A percentile compares a stretch with the other conserved stretches of the same genome.
These are phyloP conservation scores for Cladosporium velox DNA, from an alignment of 2,329 filamentous ascomycete genomes.

Conservation along the genomic window DNA sequence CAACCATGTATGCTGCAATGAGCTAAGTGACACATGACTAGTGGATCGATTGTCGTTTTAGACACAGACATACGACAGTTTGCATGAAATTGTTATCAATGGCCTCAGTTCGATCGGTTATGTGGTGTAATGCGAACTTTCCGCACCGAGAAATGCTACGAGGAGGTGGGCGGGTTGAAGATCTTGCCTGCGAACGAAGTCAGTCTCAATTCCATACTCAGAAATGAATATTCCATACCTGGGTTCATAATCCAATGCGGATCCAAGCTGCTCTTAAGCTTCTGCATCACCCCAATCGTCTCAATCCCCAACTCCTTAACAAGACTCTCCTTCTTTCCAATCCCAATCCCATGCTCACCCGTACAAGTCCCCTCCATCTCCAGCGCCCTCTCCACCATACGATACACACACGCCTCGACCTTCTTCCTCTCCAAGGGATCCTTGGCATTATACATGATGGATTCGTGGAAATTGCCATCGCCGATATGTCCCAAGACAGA, in stretches of 20 bases:
- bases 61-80: no score
- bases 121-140: neutral
- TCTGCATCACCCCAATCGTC: slow-evolving; percentile 81
- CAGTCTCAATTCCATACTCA: neutral
- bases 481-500: slow-evolving; percentile 88
- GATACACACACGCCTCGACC: slow-evolving; percentile 78
- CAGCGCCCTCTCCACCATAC: slow-evolving; percentile 86
- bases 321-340: slow-evolving; percentile 81
- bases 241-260: slow-evolving; percentile 89
- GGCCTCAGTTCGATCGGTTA: no score
- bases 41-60: no score
- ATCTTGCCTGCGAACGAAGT: slow-evolving; percentile 4
- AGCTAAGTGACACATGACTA: no score
- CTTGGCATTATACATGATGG: slow-evolving; percentile 80
- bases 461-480: slow-evolving; percentile 92
- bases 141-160: neutral
- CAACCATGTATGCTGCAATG: no score
- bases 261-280: slow-evolving; percentile 79
- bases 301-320: slow-evolving; percentile 77
- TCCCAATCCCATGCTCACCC: slow-evolving; percentile 81
- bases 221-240: slow-evolving; percentile 57
- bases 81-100: no score
- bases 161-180: slow-evolving; percentile 7
- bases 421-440: slow-evolving; percentile 70
- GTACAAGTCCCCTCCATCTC: slow-evolving; percentile 95